Percentiles rank a stretch among this genome's conserved stretches.
phyloP scores from a whole-genome alignment of 257 asterid species.

The Anisodus acutangulus region DNA sequence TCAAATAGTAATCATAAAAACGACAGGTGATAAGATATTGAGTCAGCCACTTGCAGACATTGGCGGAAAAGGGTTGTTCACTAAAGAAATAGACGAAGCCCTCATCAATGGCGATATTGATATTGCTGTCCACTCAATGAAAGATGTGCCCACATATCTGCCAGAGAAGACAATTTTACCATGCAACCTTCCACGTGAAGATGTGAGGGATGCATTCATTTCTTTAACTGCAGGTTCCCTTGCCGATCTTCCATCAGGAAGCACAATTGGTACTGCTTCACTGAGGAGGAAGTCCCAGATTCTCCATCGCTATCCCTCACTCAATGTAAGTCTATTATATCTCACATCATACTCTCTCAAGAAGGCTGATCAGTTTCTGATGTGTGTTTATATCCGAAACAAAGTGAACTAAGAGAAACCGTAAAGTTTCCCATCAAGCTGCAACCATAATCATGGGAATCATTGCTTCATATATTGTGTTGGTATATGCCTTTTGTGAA shows the following conservation, averaged over 20 bases:
- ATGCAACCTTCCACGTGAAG: slow-evolving; percentile 97
- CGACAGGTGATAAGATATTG: slow-evolving; percentile 90
- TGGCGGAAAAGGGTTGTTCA: slow-evolving; percentile 96
- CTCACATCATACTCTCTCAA: slow-evolving; percentile 4
- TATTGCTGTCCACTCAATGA: slow-evolving; percentile 98
- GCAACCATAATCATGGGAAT: neutral
- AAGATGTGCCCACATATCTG: slow-evolving; percentile 95
- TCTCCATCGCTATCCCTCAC: slow-evolving; percentile 79
- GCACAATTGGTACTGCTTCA: slow-evolving; percentile 91
- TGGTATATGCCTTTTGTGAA: neutral
- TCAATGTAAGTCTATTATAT: slow-evolving; percentile 53
- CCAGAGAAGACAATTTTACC: slow-evolving; percentile 82
- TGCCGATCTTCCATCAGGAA: slow-evolving; percentile 85
- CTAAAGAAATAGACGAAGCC: slow-evolving; percentile 97
- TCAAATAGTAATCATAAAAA: slow-evolving; percentile 80
- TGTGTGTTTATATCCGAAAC: neutral
- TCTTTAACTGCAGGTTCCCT: slow-evolving; percentile 75
- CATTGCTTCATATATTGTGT: neutral
- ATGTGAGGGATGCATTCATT: slow-evolving; percentile 93
- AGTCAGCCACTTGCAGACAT: slow-evolving; percentile 97
- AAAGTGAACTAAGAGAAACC: neutral
- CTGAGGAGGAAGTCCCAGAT: slow-evolving; percentile 94
- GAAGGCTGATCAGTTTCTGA: too few relatives aligned
- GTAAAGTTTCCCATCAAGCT: slow-evolving; percentile 2
- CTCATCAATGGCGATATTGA: slow-evolving; percentile 84